Conservation (phyloP, 306 rosid genomes). For the Vigna unguiculata region DNA sequence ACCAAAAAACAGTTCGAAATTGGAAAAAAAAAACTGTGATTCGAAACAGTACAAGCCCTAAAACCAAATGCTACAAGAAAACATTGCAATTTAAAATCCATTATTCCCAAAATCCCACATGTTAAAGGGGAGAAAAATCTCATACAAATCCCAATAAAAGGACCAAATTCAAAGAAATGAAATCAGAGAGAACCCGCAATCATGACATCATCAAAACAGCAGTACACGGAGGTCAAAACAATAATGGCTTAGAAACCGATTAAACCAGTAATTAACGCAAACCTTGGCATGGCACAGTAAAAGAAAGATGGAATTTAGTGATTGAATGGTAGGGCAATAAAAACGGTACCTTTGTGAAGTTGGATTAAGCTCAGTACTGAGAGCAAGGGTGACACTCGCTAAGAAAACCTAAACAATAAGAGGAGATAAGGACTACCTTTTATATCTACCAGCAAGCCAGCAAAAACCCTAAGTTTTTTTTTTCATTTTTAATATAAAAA, state of each 20-base stretch:
- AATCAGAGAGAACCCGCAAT: background rate
- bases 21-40: background rate
- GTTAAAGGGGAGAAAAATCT: too few species aligned
- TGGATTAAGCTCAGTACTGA: constrained; percentile 31
- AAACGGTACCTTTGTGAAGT: constrained; percentile 43
- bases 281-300: background rate
- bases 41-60: background rate
- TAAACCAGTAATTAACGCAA: background rate
- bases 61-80: background rate
- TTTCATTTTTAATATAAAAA: background rate
- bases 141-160: background rate
- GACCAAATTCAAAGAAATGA: background rate
- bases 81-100: background rate
- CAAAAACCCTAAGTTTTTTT: constrained; percentile 48
- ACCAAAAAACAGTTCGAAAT: background rate
- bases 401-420: constrained; percentile 28
- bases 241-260: background rate
- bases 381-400: constrained; percentile 18
- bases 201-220: background rate
- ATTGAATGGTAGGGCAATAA: background rate
- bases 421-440: constrained; percentile 46
- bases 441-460: constrained; percentile 20
- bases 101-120: background rate
- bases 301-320: background rate
- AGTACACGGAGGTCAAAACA: constrained; percentile 4